These are phyloP conservation scores for Melampsora americana DNA, from an alignment of 1,284 basidiomycete genomes.

Conservation along the genomic window DNA sequence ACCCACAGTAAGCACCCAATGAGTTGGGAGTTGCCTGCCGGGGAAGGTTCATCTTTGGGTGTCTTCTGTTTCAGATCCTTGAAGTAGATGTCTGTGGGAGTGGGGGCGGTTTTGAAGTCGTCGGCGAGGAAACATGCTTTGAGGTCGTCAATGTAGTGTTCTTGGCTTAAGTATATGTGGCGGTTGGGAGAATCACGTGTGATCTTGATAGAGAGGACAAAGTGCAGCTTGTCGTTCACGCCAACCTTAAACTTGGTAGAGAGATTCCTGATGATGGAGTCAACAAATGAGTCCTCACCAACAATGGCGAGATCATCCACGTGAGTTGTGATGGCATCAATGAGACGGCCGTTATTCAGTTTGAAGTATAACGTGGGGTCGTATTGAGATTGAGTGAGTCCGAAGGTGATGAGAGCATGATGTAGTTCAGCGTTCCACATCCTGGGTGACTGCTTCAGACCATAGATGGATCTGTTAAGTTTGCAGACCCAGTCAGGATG, in stretches of 20 bases:
- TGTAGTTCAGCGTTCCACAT: slow-evolving; percentile 14
- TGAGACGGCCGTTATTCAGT: neutral
- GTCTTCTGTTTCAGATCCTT: neutral
- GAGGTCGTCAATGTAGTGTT: neutral
- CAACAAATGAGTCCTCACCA: neutral
- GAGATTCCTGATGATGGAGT: neutral
- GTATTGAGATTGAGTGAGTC: neutral
- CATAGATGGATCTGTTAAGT: neutral
- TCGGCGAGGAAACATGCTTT: neutral
- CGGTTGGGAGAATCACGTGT: neutral
- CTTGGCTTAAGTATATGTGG: neutral
- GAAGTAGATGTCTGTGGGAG: slow-evolving; percentile 3
- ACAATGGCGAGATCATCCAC: too few species aligned
- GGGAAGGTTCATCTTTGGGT: neutral
- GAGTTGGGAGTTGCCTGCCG: neutral
- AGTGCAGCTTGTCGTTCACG: neutral
- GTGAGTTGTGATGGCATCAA: neutral
- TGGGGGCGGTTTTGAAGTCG: neutral
- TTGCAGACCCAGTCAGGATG: slow-evolving; percentile 14
- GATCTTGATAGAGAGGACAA: neutral
- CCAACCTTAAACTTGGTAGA: neutral
- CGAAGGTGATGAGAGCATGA: neutral
- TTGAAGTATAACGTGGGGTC: slow-evolving; percentile 22
- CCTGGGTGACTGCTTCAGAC: slow-evolving; percentile 9
- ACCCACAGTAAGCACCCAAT: slow-evolving; percentile 8